Percentiles rank a stretch among this genome's conserved stretches.
Evolutionary conservation across 495 filamentous ascomycete species (phyloP).

Genomic region (Talaromyces borbonicus): DNA sequence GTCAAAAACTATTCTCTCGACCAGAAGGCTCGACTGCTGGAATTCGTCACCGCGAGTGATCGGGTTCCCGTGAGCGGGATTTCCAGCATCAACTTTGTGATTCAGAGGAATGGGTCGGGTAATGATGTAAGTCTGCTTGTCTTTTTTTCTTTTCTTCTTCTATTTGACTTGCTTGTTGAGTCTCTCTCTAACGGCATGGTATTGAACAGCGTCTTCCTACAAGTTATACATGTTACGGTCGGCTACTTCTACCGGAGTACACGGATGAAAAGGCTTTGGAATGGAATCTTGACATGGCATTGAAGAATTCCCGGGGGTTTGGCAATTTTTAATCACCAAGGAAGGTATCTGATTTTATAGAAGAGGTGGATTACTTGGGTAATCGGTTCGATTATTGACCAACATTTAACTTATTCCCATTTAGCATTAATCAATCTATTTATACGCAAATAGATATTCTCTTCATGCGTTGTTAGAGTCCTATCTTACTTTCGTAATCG

Average conservation of each 20-base stretch:
- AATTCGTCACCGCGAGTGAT: constrained; percentile 93
- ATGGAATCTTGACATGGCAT: constrained; percentile 65
- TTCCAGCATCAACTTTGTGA: constrained; percentile 65
- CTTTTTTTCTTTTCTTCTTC: too few relatives aligned
- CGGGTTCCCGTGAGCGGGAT: constrained; percentile 79
- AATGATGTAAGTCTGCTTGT: constrained; percentile 32
- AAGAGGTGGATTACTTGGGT: not conserved
- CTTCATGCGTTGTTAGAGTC: too few relatives aligned
- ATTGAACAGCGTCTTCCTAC: constrained; percentile 55
- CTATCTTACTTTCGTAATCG: too few relatives aligned
- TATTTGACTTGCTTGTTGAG: not conserved
- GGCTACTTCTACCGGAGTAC: constrained; percentile 78
- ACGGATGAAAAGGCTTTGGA: constrained; percentile 53
- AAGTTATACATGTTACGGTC: constrained; percentile 82
- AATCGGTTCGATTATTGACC: too few relatives aligned
- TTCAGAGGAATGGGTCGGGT: constrained; percentile 69
- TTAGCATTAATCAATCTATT: too few relatives aligned
- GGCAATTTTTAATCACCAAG: constrained; percentile 34
- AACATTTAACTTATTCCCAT: too few relatives aligned
- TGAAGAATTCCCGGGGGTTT: constrained; percentile 92
- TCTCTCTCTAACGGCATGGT: not conserved
- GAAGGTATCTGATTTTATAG: not conserved
- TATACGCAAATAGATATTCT: too few relatives aligned
- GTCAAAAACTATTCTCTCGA: constrained; percentile 53
- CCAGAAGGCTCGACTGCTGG: constrained; percentile 64